These are phyloP conservation scores for Heimioporus retisporus DNA, from an alignment of 1,284 basidiomycete genomes.

Conservation along the genomic window DNA sequence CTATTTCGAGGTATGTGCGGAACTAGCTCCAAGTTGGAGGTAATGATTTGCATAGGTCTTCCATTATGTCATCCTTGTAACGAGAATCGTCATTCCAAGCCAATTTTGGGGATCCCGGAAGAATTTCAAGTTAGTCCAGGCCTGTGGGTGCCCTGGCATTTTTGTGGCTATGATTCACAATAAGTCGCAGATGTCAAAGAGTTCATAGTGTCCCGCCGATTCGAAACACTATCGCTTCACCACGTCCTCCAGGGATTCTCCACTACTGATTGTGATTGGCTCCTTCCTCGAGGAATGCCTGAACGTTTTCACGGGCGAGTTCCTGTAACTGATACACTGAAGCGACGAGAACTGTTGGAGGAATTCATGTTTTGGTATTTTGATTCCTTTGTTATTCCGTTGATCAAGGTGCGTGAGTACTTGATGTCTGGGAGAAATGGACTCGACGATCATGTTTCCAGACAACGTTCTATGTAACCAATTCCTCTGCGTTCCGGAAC, in stretches of 20 bases:
- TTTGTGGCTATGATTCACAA: constrained; percentile 3
- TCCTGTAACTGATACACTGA: constrained; percentile 74
- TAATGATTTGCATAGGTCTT: constrained; percentile 64
- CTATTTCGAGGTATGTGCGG: constrained; percentile 61
- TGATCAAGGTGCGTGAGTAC: constrained; percentile 72
- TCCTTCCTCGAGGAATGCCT: constrained; percentile 57
- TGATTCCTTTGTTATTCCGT: constrained; percentile 83
- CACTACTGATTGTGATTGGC: constrained; percentile 87
- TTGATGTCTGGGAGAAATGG: not conserved
- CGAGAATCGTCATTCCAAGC: constrained; percentile 79
- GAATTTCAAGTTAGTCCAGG: constrained; percentile 75
- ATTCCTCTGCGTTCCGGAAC: constrained; percentile 91
- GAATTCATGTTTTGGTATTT: constrained; percentile 96
- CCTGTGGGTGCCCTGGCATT: constrained; percentile 58
- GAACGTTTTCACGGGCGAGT: constrained; percentile 57
- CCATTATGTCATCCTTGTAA: constrained; percentile 71
- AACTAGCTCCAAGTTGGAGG: not conserved
- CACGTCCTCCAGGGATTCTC: constrained; percentile 82
- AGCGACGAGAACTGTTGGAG: constrained; percentile 81
- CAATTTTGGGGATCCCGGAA: constrained; percentile 81
- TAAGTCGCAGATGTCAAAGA: constrained; percentile 68
- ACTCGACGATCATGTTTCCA: constrained; percentile 41
- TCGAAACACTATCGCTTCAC: constrained; percentile 89
- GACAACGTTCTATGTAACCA: constrained; percentile 96
- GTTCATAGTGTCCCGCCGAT: constrained; percentile 81